Evolutionary conservation across 2,329 filamentous ascomycete species (phyloP), one percentile per base, ranked within the genome.

Genomic region (Septoria petroselini): DNA sequence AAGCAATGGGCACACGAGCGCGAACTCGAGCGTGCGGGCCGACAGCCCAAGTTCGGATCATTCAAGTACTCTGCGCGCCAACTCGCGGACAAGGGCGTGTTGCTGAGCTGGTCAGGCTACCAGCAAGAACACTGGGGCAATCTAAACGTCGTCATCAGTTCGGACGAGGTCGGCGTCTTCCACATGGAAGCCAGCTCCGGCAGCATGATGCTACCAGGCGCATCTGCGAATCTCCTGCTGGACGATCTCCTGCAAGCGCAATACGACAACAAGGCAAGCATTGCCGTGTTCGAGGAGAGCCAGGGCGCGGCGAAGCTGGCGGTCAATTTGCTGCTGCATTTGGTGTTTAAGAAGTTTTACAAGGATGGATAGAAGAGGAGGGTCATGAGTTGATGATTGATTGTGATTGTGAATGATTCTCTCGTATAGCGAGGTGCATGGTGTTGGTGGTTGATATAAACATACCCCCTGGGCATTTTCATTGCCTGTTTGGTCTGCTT

Each of bases 271-370:
- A 88, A 90, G 63, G 90, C 96, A 72, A 95, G 95, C 69, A 91
- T 97, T 82, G 90, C 88, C 65, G 77, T 97, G 53, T 98, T 98
- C 65, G 89, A 94, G 68, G 81, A 79, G 49, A 48, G 43, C 55
- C 61, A 3, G 55, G 71, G 58, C 0, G 66, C 68, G 57, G 77
- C 96, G 66, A 85, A 86, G 71, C 80, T 98, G 65, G 97, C 97
- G 70, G 93, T 98, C 65, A 98, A 98, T 74, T 71, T 98, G 65
- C 82, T 98, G 73, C 77, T 98, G 76, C 93, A 98, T 78, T 76
- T 97, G 70, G 81, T 98, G 61, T 97, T 97, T 77, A 95, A 94
- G 81, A 98, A 98, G 78, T 98, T 98, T 71, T 98, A 98, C 58
- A 65, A 72, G 54, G 74, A 76, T 61, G 64, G 63, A 50, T 65